Conservation (phyloP, 1,139 yeast genomes). For the Candida tetrigidarum region DNA sequence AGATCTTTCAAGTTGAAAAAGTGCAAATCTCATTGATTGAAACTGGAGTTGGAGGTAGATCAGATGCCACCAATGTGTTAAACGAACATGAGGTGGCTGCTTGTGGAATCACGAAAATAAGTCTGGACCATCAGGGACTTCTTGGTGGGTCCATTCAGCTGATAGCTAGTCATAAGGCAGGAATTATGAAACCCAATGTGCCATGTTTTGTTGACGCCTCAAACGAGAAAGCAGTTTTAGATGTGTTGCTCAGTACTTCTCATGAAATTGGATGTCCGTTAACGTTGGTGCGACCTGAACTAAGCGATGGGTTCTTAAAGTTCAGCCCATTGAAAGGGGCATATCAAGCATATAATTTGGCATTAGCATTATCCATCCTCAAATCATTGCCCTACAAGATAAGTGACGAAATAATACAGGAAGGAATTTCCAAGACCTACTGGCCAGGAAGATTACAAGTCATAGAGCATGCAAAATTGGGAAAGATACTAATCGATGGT, state of each 20-base stretch:
- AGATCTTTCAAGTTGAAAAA: constrained; percentile 61
- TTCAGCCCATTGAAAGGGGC: constrained; percentile 67
- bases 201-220: constrained; percentile 77
- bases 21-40: constrained; percentile 81
- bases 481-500: constrained; percentile 70
- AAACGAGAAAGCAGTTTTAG: constrained; percentile 56
- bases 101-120: constrained; percentile 68
- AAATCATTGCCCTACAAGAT: constrained; percentile 32
- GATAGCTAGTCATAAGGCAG: constrained; percentile 83
- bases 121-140: constrained; percentile 79
- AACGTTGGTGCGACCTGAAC: constrained; percentile 21
- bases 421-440: constrained; percentile 54
- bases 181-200: constrained; percentile 66
- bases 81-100: constrained; percentile 27
- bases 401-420: constrained; percentile 34
- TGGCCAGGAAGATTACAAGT: constrained; percentile 73
- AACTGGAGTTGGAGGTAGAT: constrained; percentile 88
- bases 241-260: constrained; percentile 37
- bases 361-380: constrained; percentile 67
- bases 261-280: constrained; percentile 20
- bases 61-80: constrained; percentile 83
- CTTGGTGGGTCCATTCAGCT: constrained; percentile 65
- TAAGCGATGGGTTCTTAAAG: constrained; percentile 20
- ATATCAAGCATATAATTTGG: constrained; percentile 72
- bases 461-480: constrained; percentile 28